Base-by-base conservation (phyloP, 495 filamentous ascomycete species). In the Tricharina praecox region DNA sequence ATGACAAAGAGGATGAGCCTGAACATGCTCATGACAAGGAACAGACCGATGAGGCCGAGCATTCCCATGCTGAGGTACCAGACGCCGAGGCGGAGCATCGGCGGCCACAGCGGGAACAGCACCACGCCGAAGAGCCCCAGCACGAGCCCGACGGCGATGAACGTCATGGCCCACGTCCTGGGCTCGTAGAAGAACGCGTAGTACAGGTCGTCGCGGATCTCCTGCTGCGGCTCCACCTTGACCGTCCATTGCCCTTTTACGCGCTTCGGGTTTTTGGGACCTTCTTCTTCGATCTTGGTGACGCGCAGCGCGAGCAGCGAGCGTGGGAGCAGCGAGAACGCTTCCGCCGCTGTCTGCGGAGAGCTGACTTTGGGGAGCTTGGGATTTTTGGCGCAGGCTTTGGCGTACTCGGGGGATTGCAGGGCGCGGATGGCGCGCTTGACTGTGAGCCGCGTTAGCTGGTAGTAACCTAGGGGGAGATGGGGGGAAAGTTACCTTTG, bases 171-270 rank as follows among this genome's bases (percentile, higher is more conserved):
- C 71, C 87, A 80, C 64, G 95, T 87, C 16, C 80, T 74, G 15
- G 88, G 90, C 53, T 99, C 92, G 62, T 90, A 99, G 38, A 96
- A 70, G 85, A 86, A 99, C 43, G 90, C 79, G 59, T 95, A 99
- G 66, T 99, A 85, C 67, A 87, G 78, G 52, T 93, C 83, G 19
- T 92, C 85, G 33, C 68, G 66, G 20, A 85, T 81, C 55, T 96
- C 88, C 64, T 99, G 92, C 62, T 99, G 88, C 52, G 87, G 87
- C 66, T 96, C 90, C 53, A 99, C 85, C 60, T 77, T 80, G 33
- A 99, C 92, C 1, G 81, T 94, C 92, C 92, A 99, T 21, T 86
- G 75, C 16, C 92, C 92, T 69, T 96, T 99, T 54, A 83, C 70
- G 20, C 86, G 78, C 70, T 96, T 97, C n/a, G 63, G 57, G 36